phyloP scores from a whole-genome alignment of 371 early-diverging fungal genomes.

The Fennellomyces sp. region DNA sequence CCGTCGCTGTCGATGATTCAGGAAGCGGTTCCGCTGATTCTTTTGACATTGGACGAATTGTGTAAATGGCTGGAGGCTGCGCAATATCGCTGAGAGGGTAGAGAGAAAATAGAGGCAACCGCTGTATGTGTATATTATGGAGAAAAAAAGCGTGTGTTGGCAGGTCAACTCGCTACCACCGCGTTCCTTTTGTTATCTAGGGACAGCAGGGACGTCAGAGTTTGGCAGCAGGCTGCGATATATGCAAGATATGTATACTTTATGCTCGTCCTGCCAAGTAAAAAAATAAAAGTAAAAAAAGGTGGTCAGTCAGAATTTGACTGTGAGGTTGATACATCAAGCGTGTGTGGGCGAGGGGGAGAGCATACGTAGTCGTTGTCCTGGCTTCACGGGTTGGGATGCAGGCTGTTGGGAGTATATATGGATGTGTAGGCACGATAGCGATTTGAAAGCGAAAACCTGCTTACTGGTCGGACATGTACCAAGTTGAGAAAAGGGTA shows the following conservation, averaged over 20 bases:
- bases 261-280: background rate
- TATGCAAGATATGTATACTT: background rate
- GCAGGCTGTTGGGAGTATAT: background rate
- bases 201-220: too few relatives aligned
- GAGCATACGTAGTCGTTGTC: background rate
- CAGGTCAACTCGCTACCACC: slow-evolving; percentile 30
- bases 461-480: slow-evolving; percentile 9
- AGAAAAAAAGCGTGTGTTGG: too few relatives aligned
- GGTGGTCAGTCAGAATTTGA: too few relatives aligned
- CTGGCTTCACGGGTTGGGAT: background rate
- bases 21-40: slow-evolving; percentile 8
- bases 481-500: background rate
- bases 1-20: background rate
- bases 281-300: too few relatives aligned
- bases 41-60: slow-evolving; percentile 3
- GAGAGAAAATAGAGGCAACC: background rate
- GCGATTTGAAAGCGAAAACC: background rate
- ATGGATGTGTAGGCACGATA: slow-evolving; percentile 1
- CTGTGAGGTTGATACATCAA: too few relatives aligned
- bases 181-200: slow-evolving; percentile 5
- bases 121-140: background rate
- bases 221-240: background rate
- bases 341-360: background rate
- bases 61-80: too few relatives aligned
- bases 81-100: too few relatives aligned